Base-by-base conservation (phyloP, 2,329 filamentous ascomycete genomes). In the Hortaea werneckii region DNA sequence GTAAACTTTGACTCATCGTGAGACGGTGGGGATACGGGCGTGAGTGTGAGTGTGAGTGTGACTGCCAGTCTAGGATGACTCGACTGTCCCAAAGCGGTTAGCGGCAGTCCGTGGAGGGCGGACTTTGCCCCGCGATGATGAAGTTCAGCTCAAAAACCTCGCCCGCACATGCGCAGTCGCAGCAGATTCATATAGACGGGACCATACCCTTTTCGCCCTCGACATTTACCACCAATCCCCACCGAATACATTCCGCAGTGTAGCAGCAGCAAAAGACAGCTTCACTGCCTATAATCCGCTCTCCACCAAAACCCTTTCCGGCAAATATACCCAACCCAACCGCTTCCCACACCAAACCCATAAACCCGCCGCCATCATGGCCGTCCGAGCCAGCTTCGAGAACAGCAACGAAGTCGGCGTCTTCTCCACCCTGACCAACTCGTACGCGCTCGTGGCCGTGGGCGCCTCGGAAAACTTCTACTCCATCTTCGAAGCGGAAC, bases 401-500 rank as follows among this genome's bases (percentile, higher is more conserved):
- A 53, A 42, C 29, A 42, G 28, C 29, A 47, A 47, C 43, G 40
- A 44, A 73, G 86, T 98, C 65, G 92, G 92, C 67, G 92, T 96
- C 65, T 98, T 98, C 70, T 73, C 89, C 50, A 95, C 87, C 51
- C 84, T 98, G 65, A 98, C 92, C 58, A 98, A 98, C 72, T 90
- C 87, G 50, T 98, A 95, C 70, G 88, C 89, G 59, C 78, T 98
- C 60, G 87, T 95, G 59, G 89, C 90, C 54, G 80, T 95, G 56
- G 92, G 92, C 64, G 89, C 87, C 59, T 95, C 87, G 63, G 89
- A 95, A 76, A 96, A 96, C 79, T 98, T 98, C 71, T 96, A 96
- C 81, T 56, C 13, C 75, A 80, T 96, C 66, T 96, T 98, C 73
- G 92, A 98, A 76, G 83, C 90, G 53, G 92, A 98, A 74, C 78